These are phyloP conservation scores for Pulveroboletus sp. DNA, from an alignment of 768 basidiomycete genomes.

Conservation along the genomic window DNA sequence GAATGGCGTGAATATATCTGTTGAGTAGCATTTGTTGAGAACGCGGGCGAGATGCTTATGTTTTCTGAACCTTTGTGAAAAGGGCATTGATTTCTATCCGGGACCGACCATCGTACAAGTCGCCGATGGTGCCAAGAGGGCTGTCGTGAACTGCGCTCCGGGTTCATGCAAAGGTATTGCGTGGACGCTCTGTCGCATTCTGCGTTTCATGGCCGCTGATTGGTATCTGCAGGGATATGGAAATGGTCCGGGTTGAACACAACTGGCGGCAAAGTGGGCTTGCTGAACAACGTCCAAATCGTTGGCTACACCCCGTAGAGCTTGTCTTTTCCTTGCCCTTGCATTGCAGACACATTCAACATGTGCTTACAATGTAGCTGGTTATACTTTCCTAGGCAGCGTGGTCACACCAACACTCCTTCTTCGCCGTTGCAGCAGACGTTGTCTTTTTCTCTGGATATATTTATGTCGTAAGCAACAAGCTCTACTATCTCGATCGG, in stretches of 20 bases:
- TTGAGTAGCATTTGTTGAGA: conserved; percentile 25
- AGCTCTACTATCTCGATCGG: no score
- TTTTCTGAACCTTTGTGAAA: no score
- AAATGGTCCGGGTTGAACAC: conserved; percentile 47
- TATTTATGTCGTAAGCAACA: no score
- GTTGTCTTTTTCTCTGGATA: no score
- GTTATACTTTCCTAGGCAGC: no score
- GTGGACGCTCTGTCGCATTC: not conserved
- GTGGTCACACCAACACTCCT: no score
- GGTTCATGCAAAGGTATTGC: conserved; percentile 49
- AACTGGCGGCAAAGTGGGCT: conserved; percentile 43
- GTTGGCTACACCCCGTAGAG: no score
- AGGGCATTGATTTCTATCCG: conserved; percentile 50
- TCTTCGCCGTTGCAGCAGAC: no score
- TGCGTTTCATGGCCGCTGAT: not conserved
- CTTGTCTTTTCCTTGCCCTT: no score
- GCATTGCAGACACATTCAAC: no score
- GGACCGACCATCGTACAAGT: conserved; percentile 44
- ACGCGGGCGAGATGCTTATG: no score
- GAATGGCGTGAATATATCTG: conserved; percentile 53
- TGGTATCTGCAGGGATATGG: conserved; percentile 40
- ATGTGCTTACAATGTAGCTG: no score
- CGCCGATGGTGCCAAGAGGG: conserved; percentile 38
- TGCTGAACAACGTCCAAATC: not conserved
- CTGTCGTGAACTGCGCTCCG: conserved; percentile 56